These are phyloP conservation scores for Pichia paraexigua DNA, from an alignment of 805 yeast species.

Conservation along the genomic window DNA sequence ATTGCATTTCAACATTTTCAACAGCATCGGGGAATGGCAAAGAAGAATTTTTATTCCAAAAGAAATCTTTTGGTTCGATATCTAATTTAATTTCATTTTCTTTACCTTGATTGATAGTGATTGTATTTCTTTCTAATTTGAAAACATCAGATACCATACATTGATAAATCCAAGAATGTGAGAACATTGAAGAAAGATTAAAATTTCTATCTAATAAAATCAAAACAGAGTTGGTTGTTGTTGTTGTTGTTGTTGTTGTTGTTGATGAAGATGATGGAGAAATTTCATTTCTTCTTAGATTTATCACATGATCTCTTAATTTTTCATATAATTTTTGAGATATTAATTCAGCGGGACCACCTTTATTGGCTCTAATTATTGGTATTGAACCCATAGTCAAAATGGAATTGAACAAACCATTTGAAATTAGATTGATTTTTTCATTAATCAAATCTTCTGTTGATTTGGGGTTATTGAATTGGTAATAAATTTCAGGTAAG, in stretches of 20 bases:
- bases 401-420: conserved; percentile 72
- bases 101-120: conserved; percentile 35
- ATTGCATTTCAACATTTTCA: conserved; percentile 83
- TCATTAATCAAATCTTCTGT: conserved; percentile 66
- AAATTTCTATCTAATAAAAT: conserved; percentile 80
- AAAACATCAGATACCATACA: conserved; percentile 93
- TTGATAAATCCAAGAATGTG: conserved; percentile 97
- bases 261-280: not conserved
- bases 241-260: conserved; percentile 4
- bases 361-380: conserved; percentile 80
- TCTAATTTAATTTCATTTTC: conserved; percentile 44
- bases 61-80: conserved; percentile 87
- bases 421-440: conserved; percentile 63
- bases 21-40: conserved; percentile 99
- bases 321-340: conserved; percentile 80
- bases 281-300: conserved; percentile 35
- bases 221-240: conserved; percentile 59
- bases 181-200: conserved; percentile 87
- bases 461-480: conserved; percentile 62
- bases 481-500: conserved; percentile 52
- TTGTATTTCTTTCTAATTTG: conserved; percentile 72
- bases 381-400: conserved; percentile 78
- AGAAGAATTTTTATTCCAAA: conserved; percentile 79
- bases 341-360: conserved; percentile 93
- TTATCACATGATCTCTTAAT: conserved; percentile 78